A percentile compares a stretch with the other conserved stretches of the same genome.
phyloP scores from a whole-genome alignment of 169 alveolate genomes.

The Plasmodium gonderi region DNA sequence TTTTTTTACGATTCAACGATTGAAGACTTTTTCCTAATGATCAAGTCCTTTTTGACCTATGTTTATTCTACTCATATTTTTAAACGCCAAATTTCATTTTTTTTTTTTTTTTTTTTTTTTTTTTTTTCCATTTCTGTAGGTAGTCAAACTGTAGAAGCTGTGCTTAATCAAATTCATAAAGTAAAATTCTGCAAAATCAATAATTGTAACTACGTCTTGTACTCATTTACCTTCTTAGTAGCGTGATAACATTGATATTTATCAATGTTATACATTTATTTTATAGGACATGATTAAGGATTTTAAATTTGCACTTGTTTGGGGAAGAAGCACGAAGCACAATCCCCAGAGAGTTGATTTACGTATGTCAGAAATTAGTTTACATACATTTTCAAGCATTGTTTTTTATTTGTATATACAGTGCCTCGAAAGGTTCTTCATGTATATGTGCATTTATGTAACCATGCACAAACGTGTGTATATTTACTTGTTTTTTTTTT shows the following conservation, averaged over 20 bases:
- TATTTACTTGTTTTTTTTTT: not conserved
- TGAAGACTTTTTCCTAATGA: too few relatives aligned
- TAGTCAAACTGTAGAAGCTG: slow-evolving; percentile 78
- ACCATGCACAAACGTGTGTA: not conserved
- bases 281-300: slow-evolving; percentile 85
- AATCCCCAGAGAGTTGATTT: slow-evolving; percentile 96
- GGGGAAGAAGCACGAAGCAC: slow-evolving; percentile 98
- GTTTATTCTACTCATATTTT: too few relatives aligned
- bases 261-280: not conserved
- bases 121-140: slow-evolving; percentile 47
- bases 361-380: slow-evolving; percentile 73
- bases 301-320: slow-evolving; percentile 95
- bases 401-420: not conserved
- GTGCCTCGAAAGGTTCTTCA: too few relatives aligned
- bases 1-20: not conserved
- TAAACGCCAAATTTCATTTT: too few relatives aligned
- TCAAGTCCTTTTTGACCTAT: too few relatives aligned
- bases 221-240: slow-evolving; percentile 43
- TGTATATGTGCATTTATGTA: not conserved
- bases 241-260: not conserved
- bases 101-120: not conserved
- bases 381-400: not conserved
- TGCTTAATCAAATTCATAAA: slow-evolving; percentile 78
- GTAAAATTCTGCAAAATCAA: slow-evolving; percentile 16
- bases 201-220: slow-evolving; percentile 29